Percentiles rank a stretch among this genome's conserved stretches.
These are phyloP conservation scores for Exophiala lecanii-corni DNA, from an alignment of 2,329 filamentous ascomycete genomes.

Conservation along the genomic window DNA sequence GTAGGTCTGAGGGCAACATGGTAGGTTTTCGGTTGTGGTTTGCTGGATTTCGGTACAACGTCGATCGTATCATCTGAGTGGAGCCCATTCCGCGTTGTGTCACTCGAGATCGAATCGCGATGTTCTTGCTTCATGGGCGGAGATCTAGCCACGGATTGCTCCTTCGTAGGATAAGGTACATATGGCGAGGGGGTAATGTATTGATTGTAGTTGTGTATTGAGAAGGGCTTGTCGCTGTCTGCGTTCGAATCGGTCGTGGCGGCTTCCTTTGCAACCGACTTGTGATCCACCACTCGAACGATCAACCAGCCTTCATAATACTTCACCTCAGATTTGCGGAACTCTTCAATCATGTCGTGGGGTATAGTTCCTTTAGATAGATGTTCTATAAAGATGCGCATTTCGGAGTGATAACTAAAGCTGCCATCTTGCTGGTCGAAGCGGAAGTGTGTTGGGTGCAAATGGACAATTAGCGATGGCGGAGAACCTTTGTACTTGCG, in stretches of 20 bases:
- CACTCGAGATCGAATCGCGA: conserved; percentile 14
- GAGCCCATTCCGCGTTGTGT: conserved; percentile 6
- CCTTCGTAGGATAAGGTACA: conserved; percentile 63
- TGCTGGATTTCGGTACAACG: conserved; percentile 14
- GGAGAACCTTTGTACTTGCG: conserved; percentile 67
- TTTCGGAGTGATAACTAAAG: conserved; percentile 87
- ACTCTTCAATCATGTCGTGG: conserved; percentile 79
- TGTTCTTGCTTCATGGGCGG: conserved; percentile 23
- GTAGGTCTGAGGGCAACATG: conserved; percentile 86
- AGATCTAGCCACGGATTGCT: conserved; percentile 34
- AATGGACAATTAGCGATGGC: conserved; percentile 80
- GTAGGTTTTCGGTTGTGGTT: conserved; percentile 55
- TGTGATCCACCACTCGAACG: conserved; percentile 88
- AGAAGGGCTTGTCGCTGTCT: conserved; percentile 66
- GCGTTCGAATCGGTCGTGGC: conserved; percentile 52
- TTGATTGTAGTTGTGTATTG: conserved; percentile 86
- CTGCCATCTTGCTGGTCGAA: conserved; percentile 93
- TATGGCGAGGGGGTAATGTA: conserved; percentile 87
- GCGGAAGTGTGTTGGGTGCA: conserved; percentile 79
- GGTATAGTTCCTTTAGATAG: conserved; percentile 72
- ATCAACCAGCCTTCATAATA: conserved; percentile 96
- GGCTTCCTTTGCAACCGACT: conserved; percentile 57
- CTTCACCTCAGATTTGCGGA: conserved; percentile 64
- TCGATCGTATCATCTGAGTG: conserved; percentile 20
- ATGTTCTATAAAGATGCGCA: conserved; percentile 76